Conservation (phyloP, 257 asterid species). For the Perilla frutescens region DNA sequence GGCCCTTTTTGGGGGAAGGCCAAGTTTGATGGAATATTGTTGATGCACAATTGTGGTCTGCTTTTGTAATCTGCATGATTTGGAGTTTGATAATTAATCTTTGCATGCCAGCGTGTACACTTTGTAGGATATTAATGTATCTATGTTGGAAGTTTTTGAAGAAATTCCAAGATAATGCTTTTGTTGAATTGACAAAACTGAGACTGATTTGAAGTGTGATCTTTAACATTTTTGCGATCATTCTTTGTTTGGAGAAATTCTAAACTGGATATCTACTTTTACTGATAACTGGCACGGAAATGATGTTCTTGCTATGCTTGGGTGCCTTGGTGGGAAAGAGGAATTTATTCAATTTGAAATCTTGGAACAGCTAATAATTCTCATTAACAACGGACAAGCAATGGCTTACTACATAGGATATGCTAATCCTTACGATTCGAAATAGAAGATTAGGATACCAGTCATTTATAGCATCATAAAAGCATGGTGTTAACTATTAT, state of each 20-base stretch:
- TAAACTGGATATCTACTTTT: neutral
- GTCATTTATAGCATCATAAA: neutral
- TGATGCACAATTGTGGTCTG: slow-evolving; percentile 22
- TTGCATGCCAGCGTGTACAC: slow-evolving; percentile 13
- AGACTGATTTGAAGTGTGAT: slow-evolving; percentile 19
- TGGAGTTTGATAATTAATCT: slow-evolving; percentile 3
- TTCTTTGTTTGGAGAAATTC: neutral
- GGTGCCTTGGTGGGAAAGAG: neutral
- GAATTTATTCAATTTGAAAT: slow-evolving; percentile 1
- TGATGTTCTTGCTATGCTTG: slow-evolving; percentile 8
- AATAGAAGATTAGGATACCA: neutral
- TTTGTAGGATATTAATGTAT: neutral
- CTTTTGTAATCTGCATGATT: slow-evolving; percentile 19
- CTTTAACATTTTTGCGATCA: slow-evolving; percentile 9
- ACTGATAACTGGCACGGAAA: neutral
- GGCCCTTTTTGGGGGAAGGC: neutral
- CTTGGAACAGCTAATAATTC: neutral
- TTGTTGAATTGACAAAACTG: slow-evolving; percentile 8
- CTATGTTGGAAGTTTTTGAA: neutral
- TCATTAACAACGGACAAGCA: neutral
- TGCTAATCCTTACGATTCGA: neutral
- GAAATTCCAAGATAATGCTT: neutral
- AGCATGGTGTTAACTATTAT: neutral
- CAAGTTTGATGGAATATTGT: neutral
- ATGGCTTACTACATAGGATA: neutral